These are phyloP conservation scores for Wickerhamiella dianesei DNA, from an alignment of 805 yeast species.

Conservation along the genomic window DNA sequence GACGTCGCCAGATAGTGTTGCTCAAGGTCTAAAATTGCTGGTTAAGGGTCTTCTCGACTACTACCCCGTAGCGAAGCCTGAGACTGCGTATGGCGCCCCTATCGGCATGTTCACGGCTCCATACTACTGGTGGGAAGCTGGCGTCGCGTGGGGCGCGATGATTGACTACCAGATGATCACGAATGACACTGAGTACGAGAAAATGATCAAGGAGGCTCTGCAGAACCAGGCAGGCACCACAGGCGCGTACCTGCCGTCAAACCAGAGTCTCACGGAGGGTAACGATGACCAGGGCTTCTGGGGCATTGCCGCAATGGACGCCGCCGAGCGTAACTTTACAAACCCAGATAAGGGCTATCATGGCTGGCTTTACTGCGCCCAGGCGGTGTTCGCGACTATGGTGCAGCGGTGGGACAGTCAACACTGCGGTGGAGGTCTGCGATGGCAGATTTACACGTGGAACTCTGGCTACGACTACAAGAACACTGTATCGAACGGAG, in stretches of 20 bases:
- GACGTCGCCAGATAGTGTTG: slow-evolving; percentile 12
- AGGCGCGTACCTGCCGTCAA: slow-evolving; percentile 61
- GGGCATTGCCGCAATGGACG: slow-evolving; percentile 78
- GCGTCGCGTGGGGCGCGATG: slow-evolving; percentile 53
- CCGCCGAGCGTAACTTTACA: slow-evolving; percentile 70
- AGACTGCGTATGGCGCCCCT: slow-evolving; percentile 53
- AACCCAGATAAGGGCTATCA: slow-evolving; percentile 48
- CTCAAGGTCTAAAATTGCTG: slow-evolving; percentile 43
- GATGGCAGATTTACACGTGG: slow-evolving; percentile 90
- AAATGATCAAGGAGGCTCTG: slow-evolving; percentile 45
- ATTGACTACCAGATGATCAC: slow-evolving; percentile 69
- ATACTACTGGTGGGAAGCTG: slow-evolving; percentile 89
- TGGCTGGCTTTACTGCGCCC: slow-evolving; percentile 65
- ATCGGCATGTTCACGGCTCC: slow-evolving; percentile 62
- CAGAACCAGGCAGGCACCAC: slow-evolving; percentile 51
- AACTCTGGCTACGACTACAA: slow-evolving; percentile 79
- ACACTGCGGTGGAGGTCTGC: slow-evolving; percentile 59
- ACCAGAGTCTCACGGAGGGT: slow-evolving; percentile 76
- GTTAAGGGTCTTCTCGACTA: slow-evolving; percentile 70
- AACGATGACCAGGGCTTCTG: slow-evolving; percentile 90
- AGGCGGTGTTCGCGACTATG: slow-evolving; percentile 82
- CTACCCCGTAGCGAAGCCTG: slow-evolving; percentile 29
- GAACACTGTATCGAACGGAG: slow-evolving; percentile 78
- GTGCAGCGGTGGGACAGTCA: slow-evolving; percentile 58
- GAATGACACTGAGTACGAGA: slow-evolving; percentile 49